Percentiles rank a stretch among this genome's conserved stretches.
Conservation (phyloP, 768 basidiomycete species). For the Boletus reticuloceps region DNA sequence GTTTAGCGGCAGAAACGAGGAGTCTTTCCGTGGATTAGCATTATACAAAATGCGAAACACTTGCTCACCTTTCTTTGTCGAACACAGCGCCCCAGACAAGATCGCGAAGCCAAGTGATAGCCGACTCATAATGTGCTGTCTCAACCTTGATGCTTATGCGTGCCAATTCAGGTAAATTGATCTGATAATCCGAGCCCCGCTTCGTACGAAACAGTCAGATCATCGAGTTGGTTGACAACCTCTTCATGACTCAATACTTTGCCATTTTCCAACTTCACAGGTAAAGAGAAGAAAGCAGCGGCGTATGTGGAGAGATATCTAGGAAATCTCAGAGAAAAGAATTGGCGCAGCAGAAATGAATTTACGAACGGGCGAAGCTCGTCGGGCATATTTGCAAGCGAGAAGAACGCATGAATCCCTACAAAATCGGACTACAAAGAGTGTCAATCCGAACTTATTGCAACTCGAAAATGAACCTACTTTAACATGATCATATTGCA, state of each 20-base stretch:
- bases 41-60: background rate
- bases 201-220: slow-evolving; percentile 88
- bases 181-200: slow-evolving; percentile 61
- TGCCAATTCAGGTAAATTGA: slow-evolving; percentile 70
- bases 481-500: slow-evolving; percentile 92
- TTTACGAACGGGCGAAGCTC: slow-evolving; percentile 61
- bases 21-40: slow-evolving; percentile 46
- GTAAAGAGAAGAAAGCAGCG: slow-evolving; percentile 84
- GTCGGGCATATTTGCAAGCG: slow-evolving; percentile 67
- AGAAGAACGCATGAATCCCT: slow-evolving; percentile 74
- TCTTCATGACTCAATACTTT: slow-evolving; percentile 78
- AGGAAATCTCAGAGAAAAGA: slow-evolving; percentile 8
- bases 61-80: slow-evolving; percentile 67
- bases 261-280: slow-evolving; percentile 69
- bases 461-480: slow-evolving; percentile 36
- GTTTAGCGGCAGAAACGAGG: slow-evolving; percentile 81
- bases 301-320: slow-evolving; percentile 81
- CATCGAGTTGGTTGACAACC: slow-evolving; percentile 85
- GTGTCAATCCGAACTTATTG: background rate
- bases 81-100: slow-evolving; percentile 75
- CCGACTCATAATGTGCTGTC: slow-evolving; percentile 70
- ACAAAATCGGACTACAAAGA: slow-evolving; percentile 84
- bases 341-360: slow-evolving; percentile 23
- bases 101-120: slow-evolving; percentile 84
- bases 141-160: slow-evolving; percentile 85